Percentiles rank a stretch among this genome's conserved stretches.
Evolutionary conservation across 2,329 filamentous ascomycete species (phyloP).

Genomic region (Pseudonectria buxi): DNA sequence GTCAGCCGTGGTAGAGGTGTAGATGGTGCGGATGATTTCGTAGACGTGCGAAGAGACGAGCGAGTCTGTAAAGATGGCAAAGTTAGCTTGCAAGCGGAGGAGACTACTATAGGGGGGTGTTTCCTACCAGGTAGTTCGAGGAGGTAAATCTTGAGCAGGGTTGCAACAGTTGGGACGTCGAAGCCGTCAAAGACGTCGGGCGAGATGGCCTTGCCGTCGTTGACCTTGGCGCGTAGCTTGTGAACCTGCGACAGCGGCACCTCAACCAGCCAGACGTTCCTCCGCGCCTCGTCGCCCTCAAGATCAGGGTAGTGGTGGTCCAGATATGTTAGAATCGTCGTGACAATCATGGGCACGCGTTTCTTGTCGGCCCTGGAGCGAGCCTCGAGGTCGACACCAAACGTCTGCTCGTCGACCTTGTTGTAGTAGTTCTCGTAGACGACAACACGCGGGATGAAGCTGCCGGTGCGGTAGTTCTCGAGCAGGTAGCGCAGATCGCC

Average conservation of each 20-base stretch:
- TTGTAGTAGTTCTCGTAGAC: conserved; percentile 99
- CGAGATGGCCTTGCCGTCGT: conserved; percentile 76
- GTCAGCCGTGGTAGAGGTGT: conserved; percentile 73
- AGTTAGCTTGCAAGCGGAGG: conserved; percentile 19
- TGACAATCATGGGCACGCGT: conserved; percentile 86
- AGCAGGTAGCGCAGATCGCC: conserved; percentile 88
- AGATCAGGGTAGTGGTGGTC: conserved; percentile 97
- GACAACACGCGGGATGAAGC: conserved; percentile 81
- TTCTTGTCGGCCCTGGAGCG: conserved; percentile 90
- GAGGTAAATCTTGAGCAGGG: conserved; percentile 87
- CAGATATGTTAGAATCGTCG: conserved; percentile 86
- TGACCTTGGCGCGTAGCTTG: conserved; percentile 72
- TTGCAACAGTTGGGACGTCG: conserved; percentile 90
- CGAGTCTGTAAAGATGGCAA: conserved; percentile 57
- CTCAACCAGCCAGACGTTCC: conserved; percentile 90
- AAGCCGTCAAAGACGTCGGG: conserved; percentile 76
- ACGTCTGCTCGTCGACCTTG: conserved; percentile 93
- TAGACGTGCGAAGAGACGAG: conserved; percentile 97
- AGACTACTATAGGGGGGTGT: neutral
- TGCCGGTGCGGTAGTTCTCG: conserved; percentile 94
- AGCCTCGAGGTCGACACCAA: conserved; percentile 95
- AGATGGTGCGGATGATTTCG: conserved; percentile 97
- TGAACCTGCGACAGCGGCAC: conserved; percentile 82
- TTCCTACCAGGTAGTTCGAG: conserved; percentile 81
- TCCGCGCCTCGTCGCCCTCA: conserved; percentile 88